Evolutionary conservation across 352 stramenopile species (phyloP).

Genomic region (Globisporangium cystogenes): DNA sequence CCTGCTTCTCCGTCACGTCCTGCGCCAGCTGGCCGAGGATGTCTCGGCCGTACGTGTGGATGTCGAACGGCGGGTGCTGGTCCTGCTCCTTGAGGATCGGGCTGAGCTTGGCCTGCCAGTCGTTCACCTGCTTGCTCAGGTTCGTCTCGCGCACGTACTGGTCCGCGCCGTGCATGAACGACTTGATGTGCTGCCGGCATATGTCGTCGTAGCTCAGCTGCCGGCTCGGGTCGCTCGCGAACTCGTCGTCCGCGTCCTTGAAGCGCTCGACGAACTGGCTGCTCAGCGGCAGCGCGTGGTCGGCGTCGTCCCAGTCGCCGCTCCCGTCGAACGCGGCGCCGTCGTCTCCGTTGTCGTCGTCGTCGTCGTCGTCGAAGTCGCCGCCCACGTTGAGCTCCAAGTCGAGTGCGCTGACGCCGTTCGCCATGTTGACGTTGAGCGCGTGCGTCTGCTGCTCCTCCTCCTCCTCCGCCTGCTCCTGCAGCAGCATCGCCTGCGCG

Average conservation of each 20-base stretch:
- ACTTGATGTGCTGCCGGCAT: constrained; percentile 65
- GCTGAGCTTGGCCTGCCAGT: constrained; percentile 71
- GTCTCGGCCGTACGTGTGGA: constrained; percentile 57
- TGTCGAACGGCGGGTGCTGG: constrained; percentile 61
- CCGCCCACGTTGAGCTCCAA: constrained; percentile 28
- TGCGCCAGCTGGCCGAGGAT: constrained; percentile 50
- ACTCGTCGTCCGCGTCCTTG: neutral
- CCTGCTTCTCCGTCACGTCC: constrained; percentile 22
- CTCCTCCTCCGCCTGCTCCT: constrained; percentile 62
- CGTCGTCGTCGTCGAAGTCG: constrained; percentile 15
- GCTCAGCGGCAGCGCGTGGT: constrained; percentile 10
- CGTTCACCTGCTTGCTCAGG: constrained; percentile 61
- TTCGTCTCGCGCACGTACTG: constrained; percentile 74
- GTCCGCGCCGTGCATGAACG: constrained; percentile 79
- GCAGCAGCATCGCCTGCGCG: constrained; percentile 57
- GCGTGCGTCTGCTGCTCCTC: constrained; percentile 53
- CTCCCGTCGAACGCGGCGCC: constrained; percentile 16
- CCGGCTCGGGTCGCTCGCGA: neutral
- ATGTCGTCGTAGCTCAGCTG: constrained; percentile 65
- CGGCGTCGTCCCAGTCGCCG: constrained; percentile 19
- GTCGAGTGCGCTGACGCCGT: constrained; percentile 16
- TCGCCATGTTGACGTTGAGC: constrained; percentile 28
- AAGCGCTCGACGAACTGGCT: neutral
- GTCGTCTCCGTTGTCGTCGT: constrained; percentile 23
- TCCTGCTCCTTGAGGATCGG: constrained; percentile 75